These are phyloP conservation scores for Fusarium palustre DNA, from an alignment of 2,329 filamentous ascomycete genomes.

Conservation along the genomic window DNA sequence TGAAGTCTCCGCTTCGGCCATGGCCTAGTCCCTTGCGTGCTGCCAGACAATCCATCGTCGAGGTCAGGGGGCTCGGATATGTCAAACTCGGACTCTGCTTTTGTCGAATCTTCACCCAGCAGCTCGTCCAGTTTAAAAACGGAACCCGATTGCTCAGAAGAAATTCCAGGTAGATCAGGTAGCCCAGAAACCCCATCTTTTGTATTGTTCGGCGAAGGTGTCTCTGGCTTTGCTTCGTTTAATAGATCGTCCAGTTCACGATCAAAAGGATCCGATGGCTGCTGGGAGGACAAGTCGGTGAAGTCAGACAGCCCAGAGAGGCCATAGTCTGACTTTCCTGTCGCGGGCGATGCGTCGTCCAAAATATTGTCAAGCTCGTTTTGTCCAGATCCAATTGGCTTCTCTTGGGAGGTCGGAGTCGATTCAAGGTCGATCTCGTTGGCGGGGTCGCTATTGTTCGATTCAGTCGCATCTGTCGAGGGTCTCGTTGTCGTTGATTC, in stretches of 20 bases:
- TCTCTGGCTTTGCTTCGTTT: background rate
- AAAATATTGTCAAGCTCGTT: background rate
- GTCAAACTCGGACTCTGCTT: background rate
- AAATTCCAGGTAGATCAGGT: background rate
- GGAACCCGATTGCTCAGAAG: background rate
- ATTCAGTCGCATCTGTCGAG: background rate
- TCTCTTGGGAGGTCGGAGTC: background rate
- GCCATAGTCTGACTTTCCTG: background rate
- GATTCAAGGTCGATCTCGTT: conserved; percentile 2
- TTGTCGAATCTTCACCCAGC: background rate
- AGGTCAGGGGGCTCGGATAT: conserved; percentile 15
- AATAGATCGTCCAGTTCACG: background rate
- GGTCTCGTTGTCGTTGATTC: background rate
- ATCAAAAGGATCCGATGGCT: background rate
- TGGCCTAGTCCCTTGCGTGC: background rate
- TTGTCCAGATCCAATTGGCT: background rate
- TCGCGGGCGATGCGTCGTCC: background rate
- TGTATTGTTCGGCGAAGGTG: background rate
- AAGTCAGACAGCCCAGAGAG: background rate
- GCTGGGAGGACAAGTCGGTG: background rate
- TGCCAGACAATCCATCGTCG: background rate
- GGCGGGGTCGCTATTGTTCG: background rate
- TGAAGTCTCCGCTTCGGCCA: conserved; percentile 26
- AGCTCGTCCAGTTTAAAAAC: conserved; percentile 4
- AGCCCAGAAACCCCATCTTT: background rate